Evolutionary conservation across 768 basidiomycete species (phyloP), one percentile per base, ranked within the genome.

Genomic region (Agaricus subrufescens): DNA sequence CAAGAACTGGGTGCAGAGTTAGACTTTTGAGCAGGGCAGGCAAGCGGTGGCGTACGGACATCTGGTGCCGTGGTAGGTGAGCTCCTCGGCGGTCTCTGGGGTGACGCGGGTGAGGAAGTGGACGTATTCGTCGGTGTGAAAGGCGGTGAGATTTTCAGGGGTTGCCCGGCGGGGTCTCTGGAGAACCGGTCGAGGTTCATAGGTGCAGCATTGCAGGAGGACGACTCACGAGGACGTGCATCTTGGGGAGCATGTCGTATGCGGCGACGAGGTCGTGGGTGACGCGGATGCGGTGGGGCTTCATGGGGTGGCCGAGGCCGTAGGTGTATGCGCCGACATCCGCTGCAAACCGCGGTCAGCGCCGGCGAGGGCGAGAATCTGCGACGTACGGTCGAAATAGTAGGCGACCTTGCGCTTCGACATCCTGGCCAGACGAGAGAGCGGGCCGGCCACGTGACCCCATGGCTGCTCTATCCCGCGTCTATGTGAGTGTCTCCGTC

Each of bases 101-200:
- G 88, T 91, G 27, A 98, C 95, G 47, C 83, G 81, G 52, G 83
- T 78, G 45, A 99, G 73, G 64, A 98, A 96, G 64, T 98, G 86
- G 57, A 99, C 81, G 71, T 97, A 99, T 79, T 99, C 97, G 74
- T 99, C 97, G 23, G 96, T 94, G 69, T 99, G 97, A 71, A 98
- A 99, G 10, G 86, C 74, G n/a, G 91, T 88, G 89, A 99, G 89
- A 25, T 82, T 79, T 63, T 85, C 80, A 12, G 87, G 81, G 0
- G 83, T 78, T 3, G 91, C 85, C 19, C 91, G 78, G 61, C 76
- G 80, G 4, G 93, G 86, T 64, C 77, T 79, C 89, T 91, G 64
- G 8, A 58, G n/a, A n/a, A 34, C 5, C 25, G 14, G 19, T 19
- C 19, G 19, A 48, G 12, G 50, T 62, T 14, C 15, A 53, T 43